phyloP scores from a whole-genome alignment of 2,329 filamentous ascomycete species.

The Dothiorella sarmentorum region DNA sequence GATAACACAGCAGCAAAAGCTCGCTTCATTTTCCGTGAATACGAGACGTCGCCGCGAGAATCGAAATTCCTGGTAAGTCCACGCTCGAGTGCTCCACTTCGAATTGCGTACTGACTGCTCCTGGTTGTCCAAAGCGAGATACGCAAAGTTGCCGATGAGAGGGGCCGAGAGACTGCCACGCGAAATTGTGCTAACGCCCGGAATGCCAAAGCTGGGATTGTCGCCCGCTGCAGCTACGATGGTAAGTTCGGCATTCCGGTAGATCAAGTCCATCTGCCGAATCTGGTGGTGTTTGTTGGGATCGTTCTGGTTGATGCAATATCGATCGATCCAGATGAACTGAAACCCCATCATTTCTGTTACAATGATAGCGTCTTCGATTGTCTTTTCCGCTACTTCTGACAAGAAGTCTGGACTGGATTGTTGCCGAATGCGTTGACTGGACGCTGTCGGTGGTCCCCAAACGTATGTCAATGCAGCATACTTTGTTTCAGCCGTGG shows the following conservation, averaged over 20 bases:
- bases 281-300: conserved; percentile 39
- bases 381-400: not conserved
- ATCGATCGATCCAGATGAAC: conserved; percentile 46
- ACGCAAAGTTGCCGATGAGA: not conserved
- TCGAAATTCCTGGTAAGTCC: conserved; percentile 1
- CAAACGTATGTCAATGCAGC: conserved; percentile 9
- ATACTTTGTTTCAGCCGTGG: not conserved
- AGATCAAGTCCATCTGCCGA: conserved; percentile 46
- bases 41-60: not conserved
- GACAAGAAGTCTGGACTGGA: not conserved
- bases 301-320: conserved; percentile 43
- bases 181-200: conserved; percentile 14
- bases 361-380: not conserved
- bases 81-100: not conserved
- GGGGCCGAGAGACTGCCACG: not conserved
- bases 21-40: not conserved
- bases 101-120: not conserved
- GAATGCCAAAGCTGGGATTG: conserved; percentile 39
- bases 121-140: not conserved
- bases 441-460: not conserved
- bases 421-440: not conserved
- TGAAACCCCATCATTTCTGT: conserved; percentile 40
- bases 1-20: not conserved
- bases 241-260: conserved; percentile 45
- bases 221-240: conserved; percentile 39